Base-by-base conservation (phyloP, 176 grass and related monocot species). In the Lolium rigidum region DNA sequence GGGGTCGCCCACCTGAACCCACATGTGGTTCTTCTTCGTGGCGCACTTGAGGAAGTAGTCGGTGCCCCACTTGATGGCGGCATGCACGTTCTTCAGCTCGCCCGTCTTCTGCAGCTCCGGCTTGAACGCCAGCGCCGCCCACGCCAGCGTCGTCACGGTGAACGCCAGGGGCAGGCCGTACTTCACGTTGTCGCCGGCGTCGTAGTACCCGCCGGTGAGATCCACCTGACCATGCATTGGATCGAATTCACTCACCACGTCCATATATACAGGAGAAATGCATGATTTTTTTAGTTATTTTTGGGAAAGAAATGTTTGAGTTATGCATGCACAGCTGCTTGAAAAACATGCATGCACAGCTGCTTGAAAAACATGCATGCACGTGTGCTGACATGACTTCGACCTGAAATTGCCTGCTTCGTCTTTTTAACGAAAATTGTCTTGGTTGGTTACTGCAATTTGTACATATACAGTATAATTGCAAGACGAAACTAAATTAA, bases 121-220 rank as follows among this genome's bases (percentile, higher is more conserved):
- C 47, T 88, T 41, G 80, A 91, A 96, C 64, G 86, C 76, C 65
- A 99, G 70, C 13, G 92, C 94, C 8, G 91, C 82, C 97, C 97
- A 99, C 71, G 97, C 94, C 1, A 99, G 88, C 12, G 91, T 99
- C 0, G 97, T 99, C 71, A 99, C 63, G 38, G 97, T 99, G 84
- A 99, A 99, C 5, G 94, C 97, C 67, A 99, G 93, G 0, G 94
- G 97, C 0, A 99, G 66, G 0, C 97, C 97, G 81, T 96, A 99
- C 87, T 99, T 99, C 1, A 99, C 94, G 55, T 99, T 99, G 92
- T 99, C 97, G 43, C 97, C 97, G 51, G 97, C 97, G 80, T 99
- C 97, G 37, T 99, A 99, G 87, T 96, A 99, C 1, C 97, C 97
- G 35, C 97, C 97, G 1, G 88, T 88, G 6, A 99, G 82, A 72